Conservation (phyloP, 169 alveolate species). For the Babesia divergens region DNA sequence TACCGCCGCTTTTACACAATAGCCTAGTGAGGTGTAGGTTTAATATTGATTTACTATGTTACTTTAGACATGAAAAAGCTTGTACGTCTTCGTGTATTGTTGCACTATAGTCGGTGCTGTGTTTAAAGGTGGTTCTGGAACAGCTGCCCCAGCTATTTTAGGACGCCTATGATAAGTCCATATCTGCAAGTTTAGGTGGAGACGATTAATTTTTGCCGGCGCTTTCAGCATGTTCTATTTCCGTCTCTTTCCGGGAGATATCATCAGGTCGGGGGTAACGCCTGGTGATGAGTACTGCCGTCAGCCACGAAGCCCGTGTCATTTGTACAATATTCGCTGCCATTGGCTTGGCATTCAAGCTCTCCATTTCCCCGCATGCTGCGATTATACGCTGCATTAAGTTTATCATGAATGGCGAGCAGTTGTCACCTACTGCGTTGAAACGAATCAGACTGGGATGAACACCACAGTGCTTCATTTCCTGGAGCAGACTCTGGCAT, state of each 20-base stretch:
- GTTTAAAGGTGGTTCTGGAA: no score
- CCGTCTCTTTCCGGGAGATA: not conserved
- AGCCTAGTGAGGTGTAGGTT: no score
- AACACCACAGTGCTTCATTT: constrained; percentile 40
- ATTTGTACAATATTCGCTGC: constrained; percentile 31
- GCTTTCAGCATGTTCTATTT: no score
- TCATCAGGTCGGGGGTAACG: constrained; percentile 12
- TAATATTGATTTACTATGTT: no score
- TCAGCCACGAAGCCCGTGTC: constrained; percentile 59
- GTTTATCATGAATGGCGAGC: not conserved
- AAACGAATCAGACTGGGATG: constrained; percentile 58
- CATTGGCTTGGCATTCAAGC: constrained; percentile 27
- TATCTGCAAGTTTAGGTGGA: no score
- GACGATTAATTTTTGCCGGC: no score
- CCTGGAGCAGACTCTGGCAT: constrained; percentile 21
- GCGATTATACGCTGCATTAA: constrained; percentile 41
- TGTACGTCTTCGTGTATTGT: no score
- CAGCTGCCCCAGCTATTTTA: no score
- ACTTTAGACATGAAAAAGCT: no score
- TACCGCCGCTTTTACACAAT: no score
- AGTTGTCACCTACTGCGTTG: constrained; percentile 37
- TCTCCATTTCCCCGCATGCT: constrained; percentile 23
- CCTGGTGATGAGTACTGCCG: constrained; percentile 36
- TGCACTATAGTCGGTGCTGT: no score
- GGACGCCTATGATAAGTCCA: no score